Evolutionary conservation across 2,329 filamentous ascomycete species (phyloP).

Genomic region (Aspergillus eucalypticola): DNA sequence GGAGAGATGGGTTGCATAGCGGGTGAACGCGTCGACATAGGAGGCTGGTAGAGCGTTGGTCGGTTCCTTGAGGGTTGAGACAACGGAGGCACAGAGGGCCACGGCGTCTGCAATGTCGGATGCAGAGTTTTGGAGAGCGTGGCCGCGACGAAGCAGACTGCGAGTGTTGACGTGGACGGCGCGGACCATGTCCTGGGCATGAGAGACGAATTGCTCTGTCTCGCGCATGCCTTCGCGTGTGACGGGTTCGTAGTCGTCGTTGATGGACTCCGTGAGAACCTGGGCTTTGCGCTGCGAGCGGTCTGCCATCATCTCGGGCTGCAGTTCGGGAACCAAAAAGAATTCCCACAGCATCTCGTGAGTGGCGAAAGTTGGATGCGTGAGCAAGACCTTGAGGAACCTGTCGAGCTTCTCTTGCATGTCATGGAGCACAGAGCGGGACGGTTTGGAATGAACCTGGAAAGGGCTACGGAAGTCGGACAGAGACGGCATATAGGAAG

Average conservation of each 20-base stretch:
- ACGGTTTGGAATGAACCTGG: conserved; percentile 89
- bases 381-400: conserved; percentile 82
- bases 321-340: conserved; percentile 92
- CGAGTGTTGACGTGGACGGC: conserved; percentile 81
- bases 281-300: conserved; percentile 85
- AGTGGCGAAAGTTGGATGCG: conserved; percentile 88
- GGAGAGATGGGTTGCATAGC: conserved; percentile 67
- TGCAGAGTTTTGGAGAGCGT: conserved; percentile 66
- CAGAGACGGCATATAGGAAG: conserved; percentile 87
- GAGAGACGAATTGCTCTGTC: conserved; percentile 88
- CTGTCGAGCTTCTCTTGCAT: conserved; percentile 83
- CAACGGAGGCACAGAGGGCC: conserved; percentile 44
- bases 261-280: conserved; percentile 76
- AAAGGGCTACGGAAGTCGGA: conserved; percentile 81
- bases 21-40: conserved; percentile 70
- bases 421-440: conserved; percentile 80
- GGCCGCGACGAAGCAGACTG: conserved; percentile 76
- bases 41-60: conserved; percentile 65
- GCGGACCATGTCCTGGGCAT: conserved; percentile 86
- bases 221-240: conserved; percentile 70
- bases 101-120: conserved; percentile 50
- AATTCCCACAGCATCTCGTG: conserved; percentile 99
- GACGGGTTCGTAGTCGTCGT: conserved; percentile 84
- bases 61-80: conserved; percentile 53
- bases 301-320: conserved; percentile 85